Conservation (phyloP, 768 basidiomycete genomes). For the Panellus pusillus region DNA sequence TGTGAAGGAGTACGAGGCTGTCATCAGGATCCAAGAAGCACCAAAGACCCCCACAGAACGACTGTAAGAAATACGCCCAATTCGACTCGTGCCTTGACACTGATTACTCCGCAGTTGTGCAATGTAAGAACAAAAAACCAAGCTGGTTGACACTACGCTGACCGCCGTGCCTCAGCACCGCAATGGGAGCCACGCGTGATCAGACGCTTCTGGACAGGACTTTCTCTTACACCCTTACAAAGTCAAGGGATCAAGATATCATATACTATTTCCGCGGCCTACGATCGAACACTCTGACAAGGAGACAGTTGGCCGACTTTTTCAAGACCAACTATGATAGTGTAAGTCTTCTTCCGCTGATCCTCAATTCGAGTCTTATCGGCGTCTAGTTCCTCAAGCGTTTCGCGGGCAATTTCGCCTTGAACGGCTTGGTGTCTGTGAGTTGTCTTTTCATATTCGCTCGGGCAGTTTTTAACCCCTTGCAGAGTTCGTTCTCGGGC, state of each 20-base stretch:
- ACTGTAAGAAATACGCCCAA: conserved; percentile 44
- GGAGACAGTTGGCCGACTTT: conserved; percentile 55
- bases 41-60: conserved; percentile 74
- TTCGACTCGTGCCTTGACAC: not conserved
- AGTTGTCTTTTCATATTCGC: conserved; percentile 21
- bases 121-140: conserved; percentile 11
- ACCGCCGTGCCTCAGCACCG: conserved; percentile 43
- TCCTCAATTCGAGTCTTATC: not conserved
- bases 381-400: conserved; percentile 56
- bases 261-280: conserved; percentile 64
- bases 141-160: not conserved
- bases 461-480: not conserved
- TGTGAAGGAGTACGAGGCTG: conserved; percentile 68
- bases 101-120: conserved; percentile 7
- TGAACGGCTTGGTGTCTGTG: conserved; percentile 55
- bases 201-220: conserved; percentile 58
- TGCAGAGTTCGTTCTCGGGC: conserved; percentile 36
- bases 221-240: conserved; percentile 55
- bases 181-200: conserved; percentile 63
- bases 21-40: conserved; percentile 66
- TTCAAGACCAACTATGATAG: conserved; percentile 69
- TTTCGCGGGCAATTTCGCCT: conserved; percentile 67
- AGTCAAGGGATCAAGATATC: conserved; percentile 61
- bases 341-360: conserved; percentile 38
- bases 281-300: conserved; percentile 52